Evolutionary conservation across 1,284 basidiomycete genomes (phyloP).

Genomic region (Malassezia nana): DNA sequence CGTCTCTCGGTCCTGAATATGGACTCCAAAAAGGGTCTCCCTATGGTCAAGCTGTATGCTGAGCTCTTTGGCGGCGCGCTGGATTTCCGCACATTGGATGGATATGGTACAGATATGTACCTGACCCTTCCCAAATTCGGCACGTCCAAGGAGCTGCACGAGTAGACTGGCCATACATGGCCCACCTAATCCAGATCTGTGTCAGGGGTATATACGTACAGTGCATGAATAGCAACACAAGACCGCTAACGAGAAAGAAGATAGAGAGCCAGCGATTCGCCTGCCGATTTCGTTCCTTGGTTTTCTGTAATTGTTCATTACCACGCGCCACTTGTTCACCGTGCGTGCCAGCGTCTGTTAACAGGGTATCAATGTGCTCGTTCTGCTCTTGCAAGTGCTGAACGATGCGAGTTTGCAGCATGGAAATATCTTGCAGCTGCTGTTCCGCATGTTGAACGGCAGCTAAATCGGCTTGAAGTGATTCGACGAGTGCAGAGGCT

Average conservation of each 20-base stretch:
- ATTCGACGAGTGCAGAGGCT: slow-evolving; percentile 70
- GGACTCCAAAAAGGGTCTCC: slow-evolving; percentile 13
- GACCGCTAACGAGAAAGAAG: slow-evolving; percentile 73
- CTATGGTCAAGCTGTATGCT: slow-evolving; percentile 16
- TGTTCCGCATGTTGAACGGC: slow-evolving; percentile 79
- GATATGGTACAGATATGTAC: slow-evolving; percentile 18
- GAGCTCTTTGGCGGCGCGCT: slow-evolving; percentile 16
- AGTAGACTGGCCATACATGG: background rate
- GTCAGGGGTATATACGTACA: slow-evolving; percentile 35
- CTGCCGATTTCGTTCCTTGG: slow-evolving; percentile 67
- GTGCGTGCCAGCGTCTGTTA: slow-evolving; percentile 75
- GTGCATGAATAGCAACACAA: slow-evolving; percentile 76
- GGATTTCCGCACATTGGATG: slow-evolving; percentile 13
- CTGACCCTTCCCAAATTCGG: slow-evolving; percentile 14
- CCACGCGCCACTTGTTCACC: slow-evolving; percentile 73
- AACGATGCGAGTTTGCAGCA: slow-evolving; percentile 76
- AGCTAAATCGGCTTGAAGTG: slow-evolving; percentile 69
- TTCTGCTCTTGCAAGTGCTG: slow-evolving; percentile 73
- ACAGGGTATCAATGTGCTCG: slow-evolving; percentile 76
- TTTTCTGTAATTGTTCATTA: slow-evolving; percentile 72
- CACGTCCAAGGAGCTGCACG: slow-evolving; percentile 8
- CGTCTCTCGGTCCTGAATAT: slow-evolving; percentile 13
- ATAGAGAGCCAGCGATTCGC: slow-evolving; percentile 70
- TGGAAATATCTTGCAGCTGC: slow-evolving; percentile 75
- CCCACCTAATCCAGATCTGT: slow-evolving; percentile 12